Evolutionary conservation across 805 yeast species (phyloP).

Genomic region (Kodamaea kakaduensis): DNA sequence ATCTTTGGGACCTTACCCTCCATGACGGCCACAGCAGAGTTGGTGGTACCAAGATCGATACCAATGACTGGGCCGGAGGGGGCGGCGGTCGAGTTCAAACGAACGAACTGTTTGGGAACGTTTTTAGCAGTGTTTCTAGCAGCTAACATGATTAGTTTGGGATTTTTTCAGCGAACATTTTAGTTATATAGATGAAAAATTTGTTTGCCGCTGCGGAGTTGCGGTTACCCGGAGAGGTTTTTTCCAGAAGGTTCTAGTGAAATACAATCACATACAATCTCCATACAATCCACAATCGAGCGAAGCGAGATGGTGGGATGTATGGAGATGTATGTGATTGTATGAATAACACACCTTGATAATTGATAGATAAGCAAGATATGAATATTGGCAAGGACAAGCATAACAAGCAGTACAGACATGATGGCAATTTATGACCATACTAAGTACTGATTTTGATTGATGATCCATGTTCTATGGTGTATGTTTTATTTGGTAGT

Average conservation of each 20-base stretch:
- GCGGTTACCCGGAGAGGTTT: constrained; percentile 9
- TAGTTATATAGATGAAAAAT: constrained; percentile 7
- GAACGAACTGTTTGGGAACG: constrained; percentile 34
- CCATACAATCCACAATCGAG: too few species aligned
- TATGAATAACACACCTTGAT: too few species aligned
- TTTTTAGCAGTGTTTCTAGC: constrained; percentile 38
- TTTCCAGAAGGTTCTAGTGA: constrained; percentile 9
- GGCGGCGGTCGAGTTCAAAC: constrained; percentile 31
- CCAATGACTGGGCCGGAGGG: constrained; percentile 64
- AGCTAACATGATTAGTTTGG: constrained; percentile 32
- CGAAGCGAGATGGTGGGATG: too few species aligned
- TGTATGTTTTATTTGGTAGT: too few species aligned
- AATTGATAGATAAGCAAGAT: too few species aligned
- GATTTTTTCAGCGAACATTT: constrained; percentile 16
- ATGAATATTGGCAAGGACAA: too few species aligned
- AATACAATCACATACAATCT: too few species aligned
- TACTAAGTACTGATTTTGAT: too few species aligned
- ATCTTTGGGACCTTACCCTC: constrained; percentile 76
- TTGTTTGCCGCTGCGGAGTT: constrained; percentile 3
- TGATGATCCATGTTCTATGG: too few species aligned
- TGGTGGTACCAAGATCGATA: constrained; percentile 84
- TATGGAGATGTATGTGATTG: too few species aligned
- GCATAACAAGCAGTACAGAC: too few species aligned
- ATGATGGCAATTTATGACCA: too few species aligned
- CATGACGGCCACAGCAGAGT: constrained; percentile 84